phyloP scores from a whole-genome alignment of 163 green algal species.

The Chlamydomonas reinhardtii region DNA sequence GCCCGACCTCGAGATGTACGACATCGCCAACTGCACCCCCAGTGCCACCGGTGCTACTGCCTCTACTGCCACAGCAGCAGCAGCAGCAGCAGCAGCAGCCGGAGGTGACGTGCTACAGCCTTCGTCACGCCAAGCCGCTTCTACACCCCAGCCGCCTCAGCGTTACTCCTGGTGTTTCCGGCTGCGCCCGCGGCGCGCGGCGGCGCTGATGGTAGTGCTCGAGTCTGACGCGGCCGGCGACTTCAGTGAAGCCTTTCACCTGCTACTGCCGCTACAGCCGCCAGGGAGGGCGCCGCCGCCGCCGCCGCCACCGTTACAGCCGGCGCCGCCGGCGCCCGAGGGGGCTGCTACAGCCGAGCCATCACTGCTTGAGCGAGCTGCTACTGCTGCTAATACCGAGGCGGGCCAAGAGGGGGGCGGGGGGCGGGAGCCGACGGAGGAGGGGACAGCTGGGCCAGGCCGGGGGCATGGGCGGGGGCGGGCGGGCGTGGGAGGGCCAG shows the following conservation, averaged over 20 bases:
- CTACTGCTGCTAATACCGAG: not conserved
- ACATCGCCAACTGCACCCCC: not conserved
- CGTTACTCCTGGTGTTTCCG: constrained; percentile 32
- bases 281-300: not conserved
- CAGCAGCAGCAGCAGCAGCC: not conserved
- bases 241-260: constrained; percentile 13
- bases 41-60: too few species aligned
- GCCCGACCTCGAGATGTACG: constrained; percentile 29
- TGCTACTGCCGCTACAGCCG: not conserved
- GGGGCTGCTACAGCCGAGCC: not conserved
- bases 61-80: not conserved
- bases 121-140: too few species aligned
- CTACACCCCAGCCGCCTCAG: not conserved
- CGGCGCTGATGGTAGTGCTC: constrained; percentile 15
- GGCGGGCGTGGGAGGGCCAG: not conserved
- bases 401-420: not conserved
- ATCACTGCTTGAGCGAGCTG: not conserved
- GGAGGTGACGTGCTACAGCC: not conserved
- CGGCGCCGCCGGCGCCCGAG: not conserved
- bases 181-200: not conserved
- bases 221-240: not conserved
- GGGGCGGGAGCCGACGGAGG: too few species aligned
- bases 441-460: too few species aligned
- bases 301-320: too few species aligned
- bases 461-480: not conserved